Evolutionary conservation across 805 yeast species (phyloP), one percentile per base, ranked within the genome.

Genomic region (Scheffersomyces stipitis): DNA sequence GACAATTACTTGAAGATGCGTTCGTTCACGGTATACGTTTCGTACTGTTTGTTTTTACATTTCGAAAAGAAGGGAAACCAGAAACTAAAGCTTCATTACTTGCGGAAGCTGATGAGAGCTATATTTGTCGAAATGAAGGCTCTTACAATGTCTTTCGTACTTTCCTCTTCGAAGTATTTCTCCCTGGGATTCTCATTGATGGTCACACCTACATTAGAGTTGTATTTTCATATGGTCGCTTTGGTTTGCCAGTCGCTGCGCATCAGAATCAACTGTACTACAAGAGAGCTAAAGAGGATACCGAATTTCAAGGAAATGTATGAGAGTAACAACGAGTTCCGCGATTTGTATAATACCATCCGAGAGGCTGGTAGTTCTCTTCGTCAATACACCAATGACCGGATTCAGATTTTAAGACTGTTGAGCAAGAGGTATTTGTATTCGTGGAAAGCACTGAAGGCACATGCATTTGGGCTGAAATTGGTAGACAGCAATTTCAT

Each of bases 1-100:
- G 34, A 40, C 16, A 33, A 48, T 8, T 42, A 41, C 9, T 26
- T 43, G 3, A 44, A 44, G 35, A n/a, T 47, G 3, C 43, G 48
- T 29, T 34, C 45, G 13, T 46, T 45, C 10, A 41, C 39, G 23
- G 32, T 48, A 15, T 45, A 48, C 31, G 46, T 35, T 30, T 54
- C 46, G 40, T 42, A 17, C 18, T 14, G 27, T 39, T 5, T 31
- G 30, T 12, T 18, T 17, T n/a, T 30, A 36, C 5, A n/a, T 42
- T 12, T 20, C 36, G 1, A 26, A 34, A 12, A 42, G 24, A 20
- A 20, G 24, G 10, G 10, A 7, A 10, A 7, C 24, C 24, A 7
- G 9, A 20, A 20, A 10, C 10, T 20, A 10, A 20, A 20, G 24
- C 10, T 7, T 10, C 24, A 20, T 10, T 20, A 20, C 10, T 20